Base-by-base conservation (phyloP, 2,329 filamentous ascomycete species). In the Fusarium lyarnte region DNA sequence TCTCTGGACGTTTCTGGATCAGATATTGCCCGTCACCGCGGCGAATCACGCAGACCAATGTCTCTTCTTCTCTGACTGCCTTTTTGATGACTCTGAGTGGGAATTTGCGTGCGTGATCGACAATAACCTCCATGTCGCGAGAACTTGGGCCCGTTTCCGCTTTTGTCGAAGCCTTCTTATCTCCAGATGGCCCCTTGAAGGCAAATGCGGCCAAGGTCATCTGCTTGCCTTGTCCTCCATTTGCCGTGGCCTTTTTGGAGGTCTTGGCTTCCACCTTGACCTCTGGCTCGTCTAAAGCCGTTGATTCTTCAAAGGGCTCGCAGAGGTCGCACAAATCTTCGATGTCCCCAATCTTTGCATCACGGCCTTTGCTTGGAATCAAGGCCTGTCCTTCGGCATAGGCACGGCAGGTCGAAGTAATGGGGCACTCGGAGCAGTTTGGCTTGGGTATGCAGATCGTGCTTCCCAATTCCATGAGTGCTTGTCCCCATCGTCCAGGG, bases 391-490 rank as follows among this genome's bases (percentile, higher is more conserved):
- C 87, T 64, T 89, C 88, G 6, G 75, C 75, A 71, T 86, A 89
- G 0, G 83, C 86, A 9, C 85, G 85, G 68, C 88, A 89, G 1
- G 85, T 88, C 5, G 79, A 77, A 1, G 80, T 85, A 51, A 89
- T 82, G 2, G 88, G 88, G 60, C 88, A 89, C 3, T 75, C 74
- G 5, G 78, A 78, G 71, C 89, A 91, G 55, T 87, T 86, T 3
- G 89, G 89, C 71, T 87, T 87, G 1, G 89, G 89, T 11, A 85
- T 85, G 73, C 89, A 91, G 4, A 91, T 77, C 0, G 89, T 91
- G 69, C 88, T 90, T 6, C 89, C 89, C 8, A 91, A 82, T 75
- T 91, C 89, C 89, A 91, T 91, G 31, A 91, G 79, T 2, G 87
- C 89, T 76, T 91, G 89, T 1, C 90, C 90, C 89, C 89, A 91